Evolutionary conservation across 78 protist genomes (phyloP), one percentile per base, ranked within the genome.

Genomic region (Dictyostelium firmibasis): DNA sequence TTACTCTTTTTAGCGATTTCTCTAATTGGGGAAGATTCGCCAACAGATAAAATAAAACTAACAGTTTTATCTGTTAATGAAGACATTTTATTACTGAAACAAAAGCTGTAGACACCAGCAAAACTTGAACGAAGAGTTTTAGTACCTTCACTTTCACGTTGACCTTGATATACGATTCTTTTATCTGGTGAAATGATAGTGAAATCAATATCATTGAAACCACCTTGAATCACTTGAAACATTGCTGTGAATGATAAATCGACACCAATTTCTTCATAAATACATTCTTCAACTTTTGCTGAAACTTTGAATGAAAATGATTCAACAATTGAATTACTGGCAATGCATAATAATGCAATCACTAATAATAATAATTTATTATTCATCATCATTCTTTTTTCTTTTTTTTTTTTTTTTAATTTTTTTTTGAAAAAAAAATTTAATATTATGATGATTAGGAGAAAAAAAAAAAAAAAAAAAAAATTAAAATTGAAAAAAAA

Each of bases 41-140:
- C 97, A 27, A 72, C 84, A 18, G 67, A 72, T 14, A 95, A 23
- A 41, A 84, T 53, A 79, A 98, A 96, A 83, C 92, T 60, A 27
- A 98, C 96, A 2, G 69, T 64, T 92, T 98, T 98, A 36, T 82
- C 86, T 16, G 99, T 97, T 74, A 97, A 20, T 44, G 97, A 97
- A 29, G 97, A 94, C 98, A 97, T 97, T 77, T 88, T 83, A 93
- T 98, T 98, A 31, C 84, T n/a, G 88, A 98, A 98, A 94, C 99
- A 98, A 93, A 97, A 95, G 38, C 77, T 83, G 95, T 97, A 93
- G 27, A 88, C 95, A 38, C 99, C 99, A 8, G 95, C 92, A 64
- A 41, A 53, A 67, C 78, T 91, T 11, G 97, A 91, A 23, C 57
- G 36, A 67, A 89, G 83, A 25, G 86, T 83, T 72, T 92, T 92